Base-by-base conservation (phyloP, 164 flowering plant species). In the Vitis cinerea region DNA sequence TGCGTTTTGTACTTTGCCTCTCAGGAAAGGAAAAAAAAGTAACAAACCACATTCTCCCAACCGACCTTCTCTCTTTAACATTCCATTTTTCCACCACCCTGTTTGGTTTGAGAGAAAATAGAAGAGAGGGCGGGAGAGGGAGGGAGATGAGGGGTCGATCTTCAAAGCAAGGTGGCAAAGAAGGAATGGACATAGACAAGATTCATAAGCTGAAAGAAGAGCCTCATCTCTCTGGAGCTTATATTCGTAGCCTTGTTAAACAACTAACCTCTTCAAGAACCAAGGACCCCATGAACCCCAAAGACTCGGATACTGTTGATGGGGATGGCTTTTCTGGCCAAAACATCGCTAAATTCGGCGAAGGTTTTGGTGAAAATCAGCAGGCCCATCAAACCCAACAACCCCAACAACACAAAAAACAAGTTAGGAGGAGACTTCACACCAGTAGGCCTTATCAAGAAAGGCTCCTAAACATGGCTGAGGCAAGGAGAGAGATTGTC, bases 381-480 rank as follows among this genome's bases (percentile, higher is more conserved):
- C 74, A 73, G 54, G 52, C 72, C 44, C 83, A 68, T 31, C 81
- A 76, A 37, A 31, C 68, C 9, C 80, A 69, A 65, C 85, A 68
- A 17, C 82, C 79, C 14, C 83, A 80, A 64, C 89, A 70, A 49
- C 90, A 83, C 61, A 90, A 85, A 68, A 92, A 90, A 72, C 93
- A 89, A 68, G 95, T 88, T 16, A 86, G 97, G 75, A 86, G 99
- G 73, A 86, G 98, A 71, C 84, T 87, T 61, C 98, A 92, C 69
- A 87, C 91, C 9, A 88, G 83, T 56, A 86, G 87, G 76, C 99
- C 97, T 64, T 90, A 94, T 70, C 94, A 92, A 78, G 97, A 92
- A 64, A 80, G 93, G 83, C 90, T 88, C 30, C 87, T 92, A 1
- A 90, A 92, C 58, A 92, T 94, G 99, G 99, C 99, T 27, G 97